Evolutionary conservation across 1,284 basidiomycete species (phyloP).

Genomic region (Serendipita sp.): DNA sequence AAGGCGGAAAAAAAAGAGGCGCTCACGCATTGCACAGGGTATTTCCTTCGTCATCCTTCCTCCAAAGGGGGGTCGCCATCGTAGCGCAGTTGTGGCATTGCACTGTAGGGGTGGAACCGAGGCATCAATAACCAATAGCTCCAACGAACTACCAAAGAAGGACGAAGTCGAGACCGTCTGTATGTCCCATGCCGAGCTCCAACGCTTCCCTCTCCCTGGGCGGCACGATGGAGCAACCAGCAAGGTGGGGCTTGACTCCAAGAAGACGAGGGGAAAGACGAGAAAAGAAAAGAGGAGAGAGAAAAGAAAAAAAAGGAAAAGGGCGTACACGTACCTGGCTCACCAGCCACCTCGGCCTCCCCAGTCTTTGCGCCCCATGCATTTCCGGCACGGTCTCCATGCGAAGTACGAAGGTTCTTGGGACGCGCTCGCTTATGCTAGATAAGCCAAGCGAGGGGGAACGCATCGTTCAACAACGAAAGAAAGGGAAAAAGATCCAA

Average conservation of each 20-base stretch:
- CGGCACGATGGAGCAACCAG: neutral
- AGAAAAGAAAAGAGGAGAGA: neutral
- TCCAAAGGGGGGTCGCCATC: conserved; percentile 79
- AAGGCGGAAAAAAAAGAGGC: neutral
- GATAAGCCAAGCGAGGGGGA: neutral
- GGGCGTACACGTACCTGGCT: conserved; percentile 14
- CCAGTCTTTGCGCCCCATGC: conserved; percentile 13
- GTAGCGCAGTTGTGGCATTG: conserved; percentile 85
- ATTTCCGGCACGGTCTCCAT: conserved; percentile 33
- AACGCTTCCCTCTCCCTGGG: neutral
- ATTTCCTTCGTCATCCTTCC: conserved; percentile 83
- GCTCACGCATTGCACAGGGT: conserved; percentile 81
- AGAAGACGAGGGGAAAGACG: neutral
- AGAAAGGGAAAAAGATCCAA: conserved; percentile 10
- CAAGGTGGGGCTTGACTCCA: neutral
- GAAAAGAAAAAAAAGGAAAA: neutral
- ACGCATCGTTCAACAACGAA: conserved; percentile 12
- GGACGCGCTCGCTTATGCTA: conserved; percentile 71
- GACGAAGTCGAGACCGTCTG: neutral
- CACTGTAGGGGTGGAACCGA: conserved; percentile 25
- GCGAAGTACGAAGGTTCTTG: conserved; percentile 64
- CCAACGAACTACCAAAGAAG: neutral
- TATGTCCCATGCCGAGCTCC: neutral
- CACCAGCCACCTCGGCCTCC: conserved; percentile 25
- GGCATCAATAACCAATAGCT: neutral